These are phyloP conservation scores for Cladorrhinum sp. DNA, from an alignment of 2,329 filamentous ascomycete genomes.

Conservation along the genomic window DNA sequence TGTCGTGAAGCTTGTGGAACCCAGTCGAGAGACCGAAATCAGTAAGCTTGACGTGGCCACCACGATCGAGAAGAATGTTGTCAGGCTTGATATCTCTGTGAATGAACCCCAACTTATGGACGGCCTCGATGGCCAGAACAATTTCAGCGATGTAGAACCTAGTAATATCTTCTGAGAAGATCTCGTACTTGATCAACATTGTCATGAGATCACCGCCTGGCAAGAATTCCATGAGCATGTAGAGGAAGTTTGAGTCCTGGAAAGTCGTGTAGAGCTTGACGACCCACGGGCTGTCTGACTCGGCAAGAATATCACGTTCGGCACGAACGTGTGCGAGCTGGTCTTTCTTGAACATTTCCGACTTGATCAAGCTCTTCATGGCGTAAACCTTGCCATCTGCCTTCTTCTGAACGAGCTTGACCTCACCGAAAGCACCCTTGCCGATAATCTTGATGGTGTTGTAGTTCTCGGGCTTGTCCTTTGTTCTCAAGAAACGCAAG, in stretches of 20 bases:
- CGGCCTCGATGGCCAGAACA: conserved; percentile 95
- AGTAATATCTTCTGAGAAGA: conserved; percentile 98
- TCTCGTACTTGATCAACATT: conserved; percentile 99
- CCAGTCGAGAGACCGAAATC: conserved; percentile 97
- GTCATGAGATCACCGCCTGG: conserved; percentile 99
- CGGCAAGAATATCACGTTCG: conserved; percentile 94
- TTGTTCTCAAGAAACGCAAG: conserved; percentile 88
- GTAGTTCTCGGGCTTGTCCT: conserved; percentile 92
- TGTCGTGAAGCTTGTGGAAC: conserved; percentile 96
- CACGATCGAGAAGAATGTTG: conserved; percentile 93
- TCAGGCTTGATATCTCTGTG: conserved; percentile 99
- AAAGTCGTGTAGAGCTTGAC: conserved; percentile 98
- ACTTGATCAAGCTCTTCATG: conserved; percentile 97
- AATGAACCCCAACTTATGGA: conserved; percentile 96
- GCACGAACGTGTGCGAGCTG: conserved; percentile 96
- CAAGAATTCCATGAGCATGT: conserved; percentile 99
- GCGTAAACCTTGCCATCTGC: conserved; percentile 96
- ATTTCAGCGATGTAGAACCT: conserved; percentile 99
- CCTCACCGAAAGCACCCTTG: conserved; percentile 97
- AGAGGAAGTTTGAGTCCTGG: conserved; percentile 92
- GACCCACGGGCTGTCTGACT: conserved; percentile 99
- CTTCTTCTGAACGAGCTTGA: conserved; percentile 95
- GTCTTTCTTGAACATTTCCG: conserved; percentile 99
- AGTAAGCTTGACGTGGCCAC: conserved; percentile 95
- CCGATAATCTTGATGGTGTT: conserved; percentile 96